Evolutionary conservation across 768 basidiomycete species (phyloP).

Genomic region (Panus rudis): DNA sequence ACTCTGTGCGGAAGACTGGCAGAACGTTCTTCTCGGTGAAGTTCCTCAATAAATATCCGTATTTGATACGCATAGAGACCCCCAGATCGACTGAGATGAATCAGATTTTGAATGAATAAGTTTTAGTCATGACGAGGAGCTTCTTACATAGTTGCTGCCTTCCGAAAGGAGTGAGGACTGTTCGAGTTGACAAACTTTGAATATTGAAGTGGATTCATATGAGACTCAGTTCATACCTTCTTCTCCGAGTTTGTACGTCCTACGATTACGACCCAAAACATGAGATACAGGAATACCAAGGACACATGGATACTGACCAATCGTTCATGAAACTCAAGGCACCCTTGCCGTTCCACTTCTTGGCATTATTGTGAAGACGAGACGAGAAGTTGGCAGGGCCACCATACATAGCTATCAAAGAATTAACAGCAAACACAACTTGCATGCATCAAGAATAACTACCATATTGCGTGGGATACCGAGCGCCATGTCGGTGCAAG

Average conservation of each 20-base stretch:
- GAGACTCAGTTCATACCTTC: constrained; percentile 44
- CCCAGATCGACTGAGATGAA: constrained; percentile 31
- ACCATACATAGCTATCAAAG: constrained; percentile 45
- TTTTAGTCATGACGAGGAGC: neutral
- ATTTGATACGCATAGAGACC: constrained; percentile 36
- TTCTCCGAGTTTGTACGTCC: constrained; percentile 87
- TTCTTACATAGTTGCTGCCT: constrained; percentile 74
- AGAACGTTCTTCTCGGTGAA: constrained; percentile 31
- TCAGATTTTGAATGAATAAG: neutral
- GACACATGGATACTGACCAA: constrained; percentile 46
- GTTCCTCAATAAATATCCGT: constrained; percentile 36
- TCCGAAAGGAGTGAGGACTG: constrained; percentile 86
- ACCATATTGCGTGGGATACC: constrained; percentile 61
- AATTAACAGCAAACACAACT: neutral
- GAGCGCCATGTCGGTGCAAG: constrained; percentile 77
- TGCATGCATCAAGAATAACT: constrained; percentile 18
- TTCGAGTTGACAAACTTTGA: constrained; percentile 6
- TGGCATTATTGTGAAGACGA: constrained; percentile 48
- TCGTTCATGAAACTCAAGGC: constrained; percentile 70
- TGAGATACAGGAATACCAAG: constrained; percentile 1
- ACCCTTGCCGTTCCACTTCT: constrained; percentile 58
- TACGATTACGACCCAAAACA: constrained; percentile 19
- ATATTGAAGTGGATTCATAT: neutral
- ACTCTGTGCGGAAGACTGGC: constrained; percentile 48
- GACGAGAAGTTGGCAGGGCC: constrained; percentile 51